Evolutionary conservation across 495 filamentous ascomycete genomes (phyloP).

Genomic region (Neurospora sp.): DNA sequence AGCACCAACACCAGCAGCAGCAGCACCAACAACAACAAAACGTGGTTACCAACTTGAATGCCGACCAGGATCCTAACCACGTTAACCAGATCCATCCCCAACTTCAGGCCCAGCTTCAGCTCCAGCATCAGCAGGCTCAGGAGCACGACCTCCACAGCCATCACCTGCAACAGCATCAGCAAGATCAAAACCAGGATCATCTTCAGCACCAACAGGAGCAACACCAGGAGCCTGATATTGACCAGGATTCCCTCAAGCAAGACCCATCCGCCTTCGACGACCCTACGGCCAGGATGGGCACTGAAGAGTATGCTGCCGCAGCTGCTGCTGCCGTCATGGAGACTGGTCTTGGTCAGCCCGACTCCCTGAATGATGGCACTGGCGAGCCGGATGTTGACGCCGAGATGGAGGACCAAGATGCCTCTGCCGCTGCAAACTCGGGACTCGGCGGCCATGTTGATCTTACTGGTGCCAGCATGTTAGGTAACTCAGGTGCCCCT

Average conservation of each 20-base stretch:
- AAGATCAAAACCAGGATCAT: background rate
- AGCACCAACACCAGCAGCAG: background rate
- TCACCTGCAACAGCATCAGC: background rate
- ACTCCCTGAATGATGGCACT: slow-evolving; percentile 9
- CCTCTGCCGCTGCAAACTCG: slow-evolving; percentile 6
- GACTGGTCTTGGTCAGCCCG: slow-evolving; percentile 11
- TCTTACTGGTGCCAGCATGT: slow-evolving; percentile 20
- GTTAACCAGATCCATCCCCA: slow-evolving; percentile 9
- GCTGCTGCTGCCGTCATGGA: slow-evolving; percentile 29
- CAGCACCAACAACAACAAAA: background rate
- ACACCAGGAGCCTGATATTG: slow-evolving; percentile 28
- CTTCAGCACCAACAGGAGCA: slow-evolving; percentile 1
- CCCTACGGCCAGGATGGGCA: slow-evolving; percentile 14
- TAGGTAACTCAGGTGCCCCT: slow-evolving; percentile 14
- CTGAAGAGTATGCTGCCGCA: slow-evolving; percentile 35
- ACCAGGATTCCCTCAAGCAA: slow-evolving; percentile 48
- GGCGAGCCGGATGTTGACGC: slow-evolving; percentile 24
- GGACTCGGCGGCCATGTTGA: slow-evolving; percentile 21
- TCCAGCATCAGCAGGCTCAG: slow-evolving; percentile 22
- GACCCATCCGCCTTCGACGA: slow-evolving; percentile 46
- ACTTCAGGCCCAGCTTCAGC: slow-evolving; percentile 2
- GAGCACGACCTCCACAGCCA: slow-evolving; percentile 14
- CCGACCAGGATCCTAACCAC: background rate
- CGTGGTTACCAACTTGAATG: slow-evolving; percentile 6
- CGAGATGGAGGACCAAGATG: slow-evolving; percentile 22